Conservation (phyloP, 169 alveolate genomes). For the Neospora caninum region DNA sequence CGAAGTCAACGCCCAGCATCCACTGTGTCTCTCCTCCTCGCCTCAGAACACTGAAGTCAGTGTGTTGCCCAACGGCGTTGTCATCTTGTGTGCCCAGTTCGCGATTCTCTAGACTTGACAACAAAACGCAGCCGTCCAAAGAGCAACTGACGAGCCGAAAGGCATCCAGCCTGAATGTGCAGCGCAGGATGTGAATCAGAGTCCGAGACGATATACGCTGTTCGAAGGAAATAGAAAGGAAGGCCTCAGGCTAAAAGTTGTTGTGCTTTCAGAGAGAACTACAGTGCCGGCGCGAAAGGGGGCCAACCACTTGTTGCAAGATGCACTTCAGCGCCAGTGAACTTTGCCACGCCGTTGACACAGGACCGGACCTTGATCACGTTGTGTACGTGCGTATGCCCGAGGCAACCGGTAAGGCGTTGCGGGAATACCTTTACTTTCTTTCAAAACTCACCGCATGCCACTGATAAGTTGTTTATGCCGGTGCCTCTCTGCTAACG, state of each 20-base stretch:
- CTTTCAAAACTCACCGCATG: background rate
- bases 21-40: background rate
- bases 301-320: too few relatives aligned
- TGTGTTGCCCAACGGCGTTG: background rate
- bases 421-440: too few relatives aligned
- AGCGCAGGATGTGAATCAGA: background rate
- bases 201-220: background rate
- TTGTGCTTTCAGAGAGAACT: too few relatives aligned
- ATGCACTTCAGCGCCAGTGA: too few relatives aligned
- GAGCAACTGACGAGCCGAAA: slow-evolving; percentile 18
- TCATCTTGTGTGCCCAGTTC: background rate
- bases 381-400: too few relatives aligned
- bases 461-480: slow-evolving; percentile 21
- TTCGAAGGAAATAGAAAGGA: too few relatives aligned
- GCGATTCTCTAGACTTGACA: background rate
- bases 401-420: too few relatives aligned
- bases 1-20: slow-evolving; percentile 24
- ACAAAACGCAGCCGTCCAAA: background rate
- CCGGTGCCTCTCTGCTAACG: background rate
- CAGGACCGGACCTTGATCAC: too few relatives aligned
- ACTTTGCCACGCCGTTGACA: too few relatives aligned
- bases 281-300: too few relatives aligned
- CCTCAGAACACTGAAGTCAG: background rate
- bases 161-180: background rate
- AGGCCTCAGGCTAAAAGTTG: too few relatives aligned